Evolutionary conservation across 164 flowering plant genomes (phyloP).

Genomic region (Kalanchoe fedtschenkoi): DNA sequence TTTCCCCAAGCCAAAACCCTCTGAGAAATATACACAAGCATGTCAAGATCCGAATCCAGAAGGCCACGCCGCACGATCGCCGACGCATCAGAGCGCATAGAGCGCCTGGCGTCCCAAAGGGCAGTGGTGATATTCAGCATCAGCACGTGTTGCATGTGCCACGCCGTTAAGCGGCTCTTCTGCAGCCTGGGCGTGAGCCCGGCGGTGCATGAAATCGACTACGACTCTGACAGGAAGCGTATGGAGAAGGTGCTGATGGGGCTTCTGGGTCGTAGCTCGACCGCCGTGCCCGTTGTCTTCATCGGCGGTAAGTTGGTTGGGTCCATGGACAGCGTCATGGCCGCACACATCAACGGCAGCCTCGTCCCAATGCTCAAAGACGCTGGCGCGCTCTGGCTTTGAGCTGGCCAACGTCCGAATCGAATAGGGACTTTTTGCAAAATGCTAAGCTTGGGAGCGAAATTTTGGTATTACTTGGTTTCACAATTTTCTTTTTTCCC

Average conservation of each 20-base stretch:
- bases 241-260: background rate
- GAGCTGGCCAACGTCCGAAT: too few species aligned
- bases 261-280: background rate
- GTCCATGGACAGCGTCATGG: background rate
- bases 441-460: too few species aligned
- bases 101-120: background rate
- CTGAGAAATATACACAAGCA: too few species aligned
- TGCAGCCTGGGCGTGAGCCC: background rate
- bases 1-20: too few species aligned
- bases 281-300: background rate
- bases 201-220: background rate
- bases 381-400: conserved; percentile 1
- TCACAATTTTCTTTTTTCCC: too few species aligned
- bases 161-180: background rate
- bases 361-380: background rate
- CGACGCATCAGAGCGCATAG: background rate
- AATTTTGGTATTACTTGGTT: too few species aligned
- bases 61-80: background rate
- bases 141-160: background rate
- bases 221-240: background rate
- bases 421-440: too few species aligned
- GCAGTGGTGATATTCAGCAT: background rate
- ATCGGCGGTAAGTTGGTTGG: background rate
- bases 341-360: background rate
- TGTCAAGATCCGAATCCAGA: background rate